A percentile compares a stretch with the other conserved stretches of the same genome.
phyloP scores from a whole-genome alignment of 108 stramenopile species.

The Nitzschia sp. region DNA sequence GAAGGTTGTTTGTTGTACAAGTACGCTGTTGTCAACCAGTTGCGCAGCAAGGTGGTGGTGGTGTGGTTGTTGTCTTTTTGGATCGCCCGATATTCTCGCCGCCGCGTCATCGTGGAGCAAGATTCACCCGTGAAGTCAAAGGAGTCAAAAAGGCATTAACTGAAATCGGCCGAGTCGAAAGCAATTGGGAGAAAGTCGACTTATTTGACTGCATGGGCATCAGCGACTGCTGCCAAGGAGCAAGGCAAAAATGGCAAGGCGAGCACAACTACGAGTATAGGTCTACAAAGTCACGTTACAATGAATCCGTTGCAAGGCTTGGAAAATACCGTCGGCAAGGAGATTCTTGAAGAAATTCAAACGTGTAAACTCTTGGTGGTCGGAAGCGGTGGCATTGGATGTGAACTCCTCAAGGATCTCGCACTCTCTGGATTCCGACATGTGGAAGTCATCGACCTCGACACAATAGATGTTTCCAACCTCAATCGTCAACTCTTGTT shows the following conservation, averaged over 20 bases:
- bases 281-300: too few species aligned
- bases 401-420: constrained; percentile 96
- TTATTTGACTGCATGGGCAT: too few species aligned
- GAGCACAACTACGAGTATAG: too few species aligned
- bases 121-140: too few species aligned
- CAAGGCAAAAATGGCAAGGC: too few species aligned
- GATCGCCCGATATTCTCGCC: not conserved
- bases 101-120: too few species aligned
- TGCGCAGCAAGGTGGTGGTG: not conserved
- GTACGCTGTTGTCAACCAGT: too few species aligned
- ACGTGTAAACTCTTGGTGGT: constrained; percentile 11
- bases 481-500: constrained; percentile 97
- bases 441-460: constrained; percentile 95
- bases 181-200: too few species aligned
- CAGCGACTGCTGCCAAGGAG: too few species aligned
- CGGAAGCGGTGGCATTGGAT: constrained; percentile 89
- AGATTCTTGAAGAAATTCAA: constrained; percentile 34
- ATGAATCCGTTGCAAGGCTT: constrained; percentile 37
- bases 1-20: too few species aligned
- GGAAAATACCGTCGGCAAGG: constrained; percentile 37
- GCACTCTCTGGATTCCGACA: constrained; percentile 88
- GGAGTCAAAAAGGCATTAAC: too few species aligned
- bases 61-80: not conserved
- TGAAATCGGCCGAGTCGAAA: too few species aligned
- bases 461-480: constrained; percentile 99